Percentiles rank a stretch among this genome's conserved stretches.
These are phyloP conservation scores for Wickerhamomyces silvicola DNA, from an alignment of 805 yeast species.

Conservation along the genomic window DNA sequence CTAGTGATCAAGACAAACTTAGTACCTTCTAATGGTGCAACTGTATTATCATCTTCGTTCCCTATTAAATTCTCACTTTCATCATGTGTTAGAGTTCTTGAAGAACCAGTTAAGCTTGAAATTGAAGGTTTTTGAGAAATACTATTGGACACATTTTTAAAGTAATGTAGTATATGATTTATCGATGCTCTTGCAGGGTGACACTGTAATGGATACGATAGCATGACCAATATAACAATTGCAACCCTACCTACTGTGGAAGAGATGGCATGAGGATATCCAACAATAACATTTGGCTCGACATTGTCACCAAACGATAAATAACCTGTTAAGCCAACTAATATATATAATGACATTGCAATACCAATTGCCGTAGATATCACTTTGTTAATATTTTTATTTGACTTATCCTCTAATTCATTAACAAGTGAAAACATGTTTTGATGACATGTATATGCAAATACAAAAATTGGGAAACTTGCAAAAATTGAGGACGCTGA, in stretches of 20 bases:
- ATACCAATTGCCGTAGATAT: conserved; percentile 48
- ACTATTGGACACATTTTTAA: conserved; percentile 24
- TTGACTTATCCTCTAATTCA: conserved; percentile 57
- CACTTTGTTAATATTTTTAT: conserved; percentile 39
- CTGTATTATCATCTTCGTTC: conserved; percentile 21
- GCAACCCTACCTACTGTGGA: conserved; percentile 76
- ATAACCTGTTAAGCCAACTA: conserved; percentile 80
- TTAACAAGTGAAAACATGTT: conserved; percentile 87
- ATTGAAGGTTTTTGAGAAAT: conserved; percentile 17
- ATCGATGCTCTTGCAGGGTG: conserved; percentile 86
- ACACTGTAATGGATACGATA: conserved; percentile 85
- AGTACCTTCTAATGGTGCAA: conserved; percentile 23
- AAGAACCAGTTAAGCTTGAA: not conserved
- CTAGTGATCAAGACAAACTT: conserved; percentile 49
- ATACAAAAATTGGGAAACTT: conserved; percentile 85
- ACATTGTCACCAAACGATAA: conserved; percentile 80
- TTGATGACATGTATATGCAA: conserved; percentile 95
- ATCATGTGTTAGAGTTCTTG: conserved; percentile 1
- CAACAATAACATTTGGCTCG: conserved; percentile 69
- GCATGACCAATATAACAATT: conserved; percentile 70
- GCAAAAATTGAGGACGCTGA: conserved; percentile 46
- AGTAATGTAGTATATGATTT: conserved; percentile 59
- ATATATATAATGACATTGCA: conserved; percentile 56
- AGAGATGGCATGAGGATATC: conserved; percentile 60
- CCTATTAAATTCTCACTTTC: conserved; percentile 8